A percentile compares a stretch with the other conserved stretches of the same genome.
Evolutionary conservation across 1,139 yeast species (phyloP).

Genomic region (Sporopachydermia cereana): DNA sequence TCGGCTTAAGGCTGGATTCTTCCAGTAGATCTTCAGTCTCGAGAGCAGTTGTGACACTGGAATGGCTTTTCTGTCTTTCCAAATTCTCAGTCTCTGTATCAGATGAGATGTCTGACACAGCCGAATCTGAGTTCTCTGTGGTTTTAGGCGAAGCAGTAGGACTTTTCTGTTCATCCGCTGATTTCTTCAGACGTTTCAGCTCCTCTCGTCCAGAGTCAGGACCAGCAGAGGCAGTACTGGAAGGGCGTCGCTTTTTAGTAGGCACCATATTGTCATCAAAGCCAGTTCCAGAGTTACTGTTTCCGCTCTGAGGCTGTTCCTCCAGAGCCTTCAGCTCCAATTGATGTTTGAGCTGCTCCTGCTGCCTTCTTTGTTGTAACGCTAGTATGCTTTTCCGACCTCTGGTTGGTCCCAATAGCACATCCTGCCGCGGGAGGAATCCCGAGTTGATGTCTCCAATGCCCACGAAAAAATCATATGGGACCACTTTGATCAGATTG

Average conservation of each 20-base stretch:
- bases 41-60: neutral
- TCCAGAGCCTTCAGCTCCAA: conserved; percentile 21
- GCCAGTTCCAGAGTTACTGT: conserved; percentile 7
- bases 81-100: conserved; percentile 11
- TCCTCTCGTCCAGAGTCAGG: too few relatives aligned
- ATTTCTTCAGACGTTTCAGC: too few relatives aligned
- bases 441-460: conserved; percentile 96
- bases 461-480: conserved; percentile 92
- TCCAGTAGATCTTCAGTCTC: conserved; percentile 29
- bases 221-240: neutral
- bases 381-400: conserved; percentile 41
- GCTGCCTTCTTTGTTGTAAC: conserved; percentile 30
- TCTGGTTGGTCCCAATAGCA: conserved; percentile 59
- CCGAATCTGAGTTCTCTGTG: conserved; percentile 5
- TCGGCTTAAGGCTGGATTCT: neutral
- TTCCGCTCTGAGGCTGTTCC: conserved; percentile 7
- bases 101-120: conserved; percentile 6
- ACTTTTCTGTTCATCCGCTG: neutral
- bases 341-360: conserved; percentile 17
- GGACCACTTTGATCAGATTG: conserved; percentile 82
- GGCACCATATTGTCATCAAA: conserved; percentile 21
- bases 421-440: conserved; percentile 73
- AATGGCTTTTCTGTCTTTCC: neutral
- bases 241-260: conserved; percentile 13
- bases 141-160: conserved; percentile 8